Conservation (phyloP, 2,329 filamentous ascomycete species). For the Aspergillus quadrilineatus region DNA sequence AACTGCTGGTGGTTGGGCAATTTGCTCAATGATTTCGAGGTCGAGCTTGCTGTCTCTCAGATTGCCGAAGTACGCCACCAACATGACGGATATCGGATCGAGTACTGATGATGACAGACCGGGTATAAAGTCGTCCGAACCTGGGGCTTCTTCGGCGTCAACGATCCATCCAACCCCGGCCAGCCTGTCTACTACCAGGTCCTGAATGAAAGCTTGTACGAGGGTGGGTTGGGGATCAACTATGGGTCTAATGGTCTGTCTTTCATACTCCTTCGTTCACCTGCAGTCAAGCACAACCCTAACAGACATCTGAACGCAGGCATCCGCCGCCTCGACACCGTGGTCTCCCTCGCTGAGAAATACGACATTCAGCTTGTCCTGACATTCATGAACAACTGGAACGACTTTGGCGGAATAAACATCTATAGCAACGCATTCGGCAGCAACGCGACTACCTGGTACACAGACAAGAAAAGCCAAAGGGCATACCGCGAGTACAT, state of each 20-base stretch:
- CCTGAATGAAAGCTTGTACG: slow-evolving; percentile 4
- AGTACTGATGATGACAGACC: neutral
- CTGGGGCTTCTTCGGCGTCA: slow-evolving; percentile 10
- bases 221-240: slow-evolving; percentile 8
- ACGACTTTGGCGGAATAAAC: slow-evolving; percentile 63
- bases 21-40: slow-evolving; percentile 1
- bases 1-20: slow-evolving; percentile 11
- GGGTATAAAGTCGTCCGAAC: slow-evolving; percentile 9
- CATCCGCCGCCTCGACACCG: slow-evolving; percentile 59
- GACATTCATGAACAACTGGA: slow-evolving; percentile 63
- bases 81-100: no score
- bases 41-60: slow-evolving; percentile 5
- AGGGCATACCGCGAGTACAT: slow-evolving; percentile 63
- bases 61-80: slow-evolving; percentile 1
- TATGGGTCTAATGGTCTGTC: slow-evolving; percentile 4
- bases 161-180: slow-evolving; percentile 4
- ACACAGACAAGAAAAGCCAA: slow-evolving; percentile 54
- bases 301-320: neutral
- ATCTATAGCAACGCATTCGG: slow-evolving; percentile 58
- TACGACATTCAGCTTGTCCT: slow-evolving; percentile 61
- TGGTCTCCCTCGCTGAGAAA: slow-evolving; percentile 59
- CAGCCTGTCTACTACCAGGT: slow-evolving; percentile 7
- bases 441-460: slow-evolving; percentile 55
- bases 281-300: no score
- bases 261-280: no score